Conservation (phyloP, 352 stramenopile species). For the Elongisporangium undulatum region DNA sequence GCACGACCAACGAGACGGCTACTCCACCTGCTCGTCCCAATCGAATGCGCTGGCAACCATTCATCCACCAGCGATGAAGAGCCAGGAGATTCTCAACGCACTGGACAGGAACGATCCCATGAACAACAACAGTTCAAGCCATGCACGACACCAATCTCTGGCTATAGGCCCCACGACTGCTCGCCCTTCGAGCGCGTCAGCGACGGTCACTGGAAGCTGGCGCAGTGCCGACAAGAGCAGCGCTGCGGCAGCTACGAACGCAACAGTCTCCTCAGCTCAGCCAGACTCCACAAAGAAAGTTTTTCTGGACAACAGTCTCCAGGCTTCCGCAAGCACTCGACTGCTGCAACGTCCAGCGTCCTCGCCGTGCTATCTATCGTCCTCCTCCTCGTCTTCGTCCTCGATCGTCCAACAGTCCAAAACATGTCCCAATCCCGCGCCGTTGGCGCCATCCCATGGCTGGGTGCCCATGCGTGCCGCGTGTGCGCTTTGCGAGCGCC, state of each 20-base stretch:
- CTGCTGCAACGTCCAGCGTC: constrained; percentile 11
- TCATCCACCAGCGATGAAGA: not conserved
- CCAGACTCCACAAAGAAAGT: not conserved
- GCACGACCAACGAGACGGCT: constrained; percentile 5
- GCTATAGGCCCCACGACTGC: not conserved
- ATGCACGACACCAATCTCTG: not conserved
- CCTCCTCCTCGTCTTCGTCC: not conserved
- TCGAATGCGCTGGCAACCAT: not conserved
- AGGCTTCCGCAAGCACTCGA: constrained; percentile 5
- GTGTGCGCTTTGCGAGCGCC: constrained; percentile 42
- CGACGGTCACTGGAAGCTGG: not conserved
- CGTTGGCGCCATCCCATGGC: not conserved
- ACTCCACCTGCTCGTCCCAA: not conserved
- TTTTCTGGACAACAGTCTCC: not conserved
- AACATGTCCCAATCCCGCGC: not conserved
- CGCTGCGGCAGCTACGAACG: not conserved
- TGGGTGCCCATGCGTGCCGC: constrained; percentile 21
- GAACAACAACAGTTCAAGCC: not conserved
- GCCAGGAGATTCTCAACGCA: not conserved
- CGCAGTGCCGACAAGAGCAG: not conserved
- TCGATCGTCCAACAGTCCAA: not conserved
- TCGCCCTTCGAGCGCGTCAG: not conserved
- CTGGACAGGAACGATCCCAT: not conserved
- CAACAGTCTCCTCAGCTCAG: not conserved
- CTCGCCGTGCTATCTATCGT: constrained; percentile 19